Evolutionary conservation across 192 early-diverging fungal species (phyloP).

Genomic region (Chytriomyces sp.): DNA sequence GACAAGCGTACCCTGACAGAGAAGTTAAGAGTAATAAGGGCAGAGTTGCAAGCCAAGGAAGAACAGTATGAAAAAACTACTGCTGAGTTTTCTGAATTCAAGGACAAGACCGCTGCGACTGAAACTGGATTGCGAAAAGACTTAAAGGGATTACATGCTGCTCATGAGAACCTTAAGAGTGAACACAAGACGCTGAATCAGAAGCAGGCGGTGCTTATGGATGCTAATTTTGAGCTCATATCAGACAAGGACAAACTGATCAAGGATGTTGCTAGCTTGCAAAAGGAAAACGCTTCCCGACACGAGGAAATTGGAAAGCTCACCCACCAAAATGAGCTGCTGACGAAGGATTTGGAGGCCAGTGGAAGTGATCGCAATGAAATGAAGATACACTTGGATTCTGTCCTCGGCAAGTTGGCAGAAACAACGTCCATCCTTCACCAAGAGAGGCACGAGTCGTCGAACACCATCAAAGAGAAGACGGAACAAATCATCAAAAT

Average conservation of each 20-base stretch:
- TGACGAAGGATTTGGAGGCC: conserved; percentile 20
- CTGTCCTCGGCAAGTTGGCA: conserved; percentile 40
- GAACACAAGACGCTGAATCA: conserved; percentile 39
- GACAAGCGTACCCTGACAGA: conserved; percentile 57
- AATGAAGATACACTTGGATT: conserved; percentile 47
- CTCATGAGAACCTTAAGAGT: conserved; percentile 26
- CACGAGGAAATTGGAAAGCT: conserved; percentile 23
- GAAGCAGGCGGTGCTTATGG: conserved; percentile 31
- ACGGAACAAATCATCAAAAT: conserved; percentile 40
- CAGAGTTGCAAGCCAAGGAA: conserved; percentile 46
- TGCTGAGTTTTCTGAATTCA: conserved; percentile 29
- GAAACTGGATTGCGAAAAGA: conserved; percentile 30
- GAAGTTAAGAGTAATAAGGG: conserved; percentile 42
- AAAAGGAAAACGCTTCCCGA: conserved; percentile 12
- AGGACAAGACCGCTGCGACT: conserved; percentile 23
- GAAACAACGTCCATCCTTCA: conserved; percentile 44
- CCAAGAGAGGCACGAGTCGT: conserved; percentile 36
- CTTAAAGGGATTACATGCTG: conserved; percentile 22
- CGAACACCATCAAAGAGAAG: conserved; percentile 40
- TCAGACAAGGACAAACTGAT: conserved; percentile 29
- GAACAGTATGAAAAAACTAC: conserved; percentile 44
- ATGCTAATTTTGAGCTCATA: conserved; percentile 37
- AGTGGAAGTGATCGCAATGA: conserved; percentile 25
- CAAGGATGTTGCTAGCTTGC: conserved; percentile 27
- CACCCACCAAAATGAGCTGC: conserved; percentile 22